These are phyloP conservation scores for Dactylellina drechsleri DNA, from an alignment of 2,329 filamentous ascomycete species.

Conservation along the genomic window DNA sequence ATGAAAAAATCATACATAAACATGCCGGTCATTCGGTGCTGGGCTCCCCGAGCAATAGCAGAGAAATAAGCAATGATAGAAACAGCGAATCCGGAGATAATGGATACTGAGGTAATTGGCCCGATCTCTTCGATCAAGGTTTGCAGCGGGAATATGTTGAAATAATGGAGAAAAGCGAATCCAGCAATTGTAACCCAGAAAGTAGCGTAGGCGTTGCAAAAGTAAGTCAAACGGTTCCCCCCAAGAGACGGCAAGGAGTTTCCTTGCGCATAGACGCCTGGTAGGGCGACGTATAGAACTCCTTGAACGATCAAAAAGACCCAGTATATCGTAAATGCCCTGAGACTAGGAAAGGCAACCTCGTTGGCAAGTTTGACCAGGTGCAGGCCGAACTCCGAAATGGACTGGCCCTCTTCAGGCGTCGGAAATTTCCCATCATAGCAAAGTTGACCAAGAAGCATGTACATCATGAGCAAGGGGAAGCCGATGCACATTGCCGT, in stretches of 20 bases:
- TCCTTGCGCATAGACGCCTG: conserved; percentile 86
- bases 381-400: conserved; percentile 76
- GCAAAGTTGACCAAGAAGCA: conserved; percentile 96
- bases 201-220: conserved; percentile 87
- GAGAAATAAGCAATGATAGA: conserved; percentile 87
- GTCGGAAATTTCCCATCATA: conserved; percentile 85
- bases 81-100: conserved; percentile 86
- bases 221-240: conserved; percentile 89
- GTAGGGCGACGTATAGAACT: conserved; percentile 82
- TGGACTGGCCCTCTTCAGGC: conserved; percentile 73
- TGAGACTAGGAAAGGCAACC: conserved; percentile 81
- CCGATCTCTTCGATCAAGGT: conserved; percentile 96
- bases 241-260: conserved; percentile 85
- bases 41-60: conserved; percentile 78
- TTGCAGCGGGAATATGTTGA: conserved; percentile 86
- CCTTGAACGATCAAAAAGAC: conserved; percentile 86
- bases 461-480: conserved; percentile 97
- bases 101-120: conserved; percentile 89
- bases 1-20: conserved; percentile 90
- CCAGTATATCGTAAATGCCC: conserved; percentile 96
- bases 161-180: conserved; percentile 78
- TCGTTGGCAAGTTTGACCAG: conserved; percentile 79
- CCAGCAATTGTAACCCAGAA: conserved; percentile 86
- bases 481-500: conserved; percentile 89
- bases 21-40: conserved; percentile 91